Percentiles rank a stretch among this genome's conserved stretches.
phyloP scores from a whole-genome alignment of 192 early-diverging fungal genomes.

The Globomyces pollinis-pini region DNA sequence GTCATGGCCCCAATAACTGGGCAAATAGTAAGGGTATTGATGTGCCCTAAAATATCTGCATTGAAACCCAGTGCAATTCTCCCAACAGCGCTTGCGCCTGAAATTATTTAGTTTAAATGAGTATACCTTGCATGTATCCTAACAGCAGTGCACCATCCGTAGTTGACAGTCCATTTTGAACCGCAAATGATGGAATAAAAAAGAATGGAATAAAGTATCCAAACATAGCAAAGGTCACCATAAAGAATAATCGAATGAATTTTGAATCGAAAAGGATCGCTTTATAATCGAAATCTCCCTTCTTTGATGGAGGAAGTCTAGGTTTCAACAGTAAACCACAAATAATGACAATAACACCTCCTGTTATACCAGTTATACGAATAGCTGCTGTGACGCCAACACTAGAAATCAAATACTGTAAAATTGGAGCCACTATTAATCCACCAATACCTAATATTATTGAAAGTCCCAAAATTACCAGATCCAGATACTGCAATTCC shows the following conservation, averaged over 20 bases:
- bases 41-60: slow-evolving; percentile 56
- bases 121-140: slow-evolving; percentile 58
- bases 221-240: slow-evolving; percentile 34
- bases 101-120: too few species aligned
- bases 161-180: slow-evolving; percentile 52
- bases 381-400: slow-evolving; percentile 61
- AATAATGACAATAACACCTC: neutral
- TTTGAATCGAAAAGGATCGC: slow-evolving; percentile 30
- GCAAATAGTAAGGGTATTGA: slow-evolving; percentile 55
- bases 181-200: slow-evolving; percentile 35
- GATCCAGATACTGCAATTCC: slow-evolving; percentile 69
- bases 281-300: slow-evolving; percentile 6
- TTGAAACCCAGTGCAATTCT: slow-evolving; percentile 56
- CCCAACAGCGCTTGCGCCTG: slow-evolving; percentile 54
- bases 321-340: neutral
- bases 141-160: slow-evolving; percentile 58
- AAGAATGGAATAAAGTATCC: slow-evolving; percentile 16
- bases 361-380: slow-evolving; percentile 52
- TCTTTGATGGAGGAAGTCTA: neutral
- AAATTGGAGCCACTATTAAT: slow-evolving; percentile 51
- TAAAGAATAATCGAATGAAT: slow-evolving; percentile 18
- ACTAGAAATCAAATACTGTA: slow-evolving; percentile 48
- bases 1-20: slow-evolving; percentile 16
- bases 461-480: slow-evolving; percentile 52
- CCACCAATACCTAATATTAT: slow-evolving; percentile 58